Evolutionary conservation across 768 basidiomycete species (phyloP).

Genomic region (Rhizopogon salebrosus): DNA sequence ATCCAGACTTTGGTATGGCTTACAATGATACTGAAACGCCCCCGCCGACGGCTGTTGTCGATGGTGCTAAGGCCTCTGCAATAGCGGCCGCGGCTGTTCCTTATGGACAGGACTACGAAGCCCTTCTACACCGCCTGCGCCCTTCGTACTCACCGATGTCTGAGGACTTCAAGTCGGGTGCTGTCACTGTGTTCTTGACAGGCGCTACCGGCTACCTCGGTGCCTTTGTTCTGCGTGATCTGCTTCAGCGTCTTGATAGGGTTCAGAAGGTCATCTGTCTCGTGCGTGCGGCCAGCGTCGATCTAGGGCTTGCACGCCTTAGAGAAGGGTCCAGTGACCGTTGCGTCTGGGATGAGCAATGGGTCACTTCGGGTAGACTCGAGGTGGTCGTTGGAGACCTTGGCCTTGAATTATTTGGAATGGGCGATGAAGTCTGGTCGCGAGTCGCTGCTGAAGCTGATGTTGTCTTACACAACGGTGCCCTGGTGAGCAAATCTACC

Average conservation of each 20-base stretch:
- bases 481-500: slow-evolving; percentile 62
- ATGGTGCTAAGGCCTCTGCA: slow-evolving; percentile 13
- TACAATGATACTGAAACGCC: slow-evolving; percentile 23
- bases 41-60: slow-evolving; percentile 12
- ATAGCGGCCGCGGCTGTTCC: slow-evolving; percentile 34
- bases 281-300: slow-evolving; percentile 66
- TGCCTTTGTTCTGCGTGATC: slow-evolving; percentile 81
- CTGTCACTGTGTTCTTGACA: slow-evolving; percentile 85
- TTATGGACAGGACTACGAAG: slow-evolving; percentile 77
- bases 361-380: slow-evolving; percentile 63
- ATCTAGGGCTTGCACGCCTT: slow-evolving; percentile 64
- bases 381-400: slow-evolving; percentile 87
- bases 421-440: slow-evolving; percentile 60
- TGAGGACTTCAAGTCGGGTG: slow-evolving; percentile 44
- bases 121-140: slow-evolving; percentile 53
- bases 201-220: slow-evolving; percentile 97
- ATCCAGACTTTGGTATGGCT: slow-evolving; percentile 75
- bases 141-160: slow-evolving; percentile 58
- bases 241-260: slow-evolving; percentile 54
- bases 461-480: slow-evolving; percentile 90
- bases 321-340: slow-evolving; percentile 70
- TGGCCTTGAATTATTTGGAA: slow-evolving; percentile 67
- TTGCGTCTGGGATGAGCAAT: slow-evolving; percentile 84
- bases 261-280: slow-evolving; percentile 89
- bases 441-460: slow-evolving; percentile 69